Evolutionary conservation across 2,329 filamentous ascomycete species (phyloP).

Genomic region (Scleromitrula shiraiana): DNA sequence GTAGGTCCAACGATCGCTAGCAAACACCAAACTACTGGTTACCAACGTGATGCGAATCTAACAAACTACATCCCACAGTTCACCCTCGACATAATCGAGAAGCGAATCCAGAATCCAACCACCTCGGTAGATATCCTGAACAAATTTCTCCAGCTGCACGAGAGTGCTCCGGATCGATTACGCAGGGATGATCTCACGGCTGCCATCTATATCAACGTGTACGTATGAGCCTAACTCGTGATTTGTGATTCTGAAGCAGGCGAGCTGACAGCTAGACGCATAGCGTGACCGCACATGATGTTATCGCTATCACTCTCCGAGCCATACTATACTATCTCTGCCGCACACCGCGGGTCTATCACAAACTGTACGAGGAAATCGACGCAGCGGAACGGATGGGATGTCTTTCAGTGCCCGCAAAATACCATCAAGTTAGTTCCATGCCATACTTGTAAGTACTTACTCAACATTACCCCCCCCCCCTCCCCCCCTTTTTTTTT

Average conservation of each 20-base stretch:
- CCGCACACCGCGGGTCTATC: not conserved
- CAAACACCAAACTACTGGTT: no score
- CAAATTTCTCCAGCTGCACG: not conserved
- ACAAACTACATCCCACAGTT: not conserved
- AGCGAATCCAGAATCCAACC: not conserved
- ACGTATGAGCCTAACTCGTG: not conserved
- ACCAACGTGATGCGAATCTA: not conserved
- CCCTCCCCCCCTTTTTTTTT: no score
- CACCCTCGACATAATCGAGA: not conserved
- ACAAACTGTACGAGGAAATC: slow-evolving; percentile 40
- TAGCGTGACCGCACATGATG: not conserved
- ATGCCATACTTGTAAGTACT: slow-evolving; percentile 40
- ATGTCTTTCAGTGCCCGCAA: not conserved
- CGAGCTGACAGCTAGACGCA: no score
- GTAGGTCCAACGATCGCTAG: no score
- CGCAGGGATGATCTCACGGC: not conserved
- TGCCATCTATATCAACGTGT: not conserved
- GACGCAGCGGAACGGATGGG: slow-evolving; percentile 35
- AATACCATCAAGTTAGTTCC: not conserved
- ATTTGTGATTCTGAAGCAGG: not conserved
- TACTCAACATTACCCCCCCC: no score
- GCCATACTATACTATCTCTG: not conserved
- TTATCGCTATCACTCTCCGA: not conserved
- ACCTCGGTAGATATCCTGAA: not conserved
- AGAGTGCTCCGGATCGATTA: not conserved